These are phyloP conservation scores for Dactylellina parvicollis DNA, from an alignment of 2,329 filamentous ascomycete genomes.

Conservation along the genomic window DNA sequence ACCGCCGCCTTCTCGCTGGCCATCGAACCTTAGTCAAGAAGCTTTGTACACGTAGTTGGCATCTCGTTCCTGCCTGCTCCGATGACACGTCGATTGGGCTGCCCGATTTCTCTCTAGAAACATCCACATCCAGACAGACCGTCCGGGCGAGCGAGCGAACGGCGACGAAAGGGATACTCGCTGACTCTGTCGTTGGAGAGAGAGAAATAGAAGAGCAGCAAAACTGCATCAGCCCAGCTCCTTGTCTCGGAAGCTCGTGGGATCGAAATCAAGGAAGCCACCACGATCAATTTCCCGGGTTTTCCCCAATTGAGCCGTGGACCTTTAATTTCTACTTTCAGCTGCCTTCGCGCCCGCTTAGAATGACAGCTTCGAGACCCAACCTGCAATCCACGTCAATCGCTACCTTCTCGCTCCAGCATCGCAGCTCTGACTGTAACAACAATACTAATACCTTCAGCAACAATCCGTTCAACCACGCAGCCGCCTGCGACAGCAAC, in stretches of 20 bases:
- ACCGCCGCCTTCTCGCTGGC: slow-evolving; percentile 37
- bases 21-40: slow-evolving; percentile 21
- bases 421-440: slow-evolving; percentile 25
- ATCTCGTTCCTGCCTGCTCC: slow-evolving; percentile 38
- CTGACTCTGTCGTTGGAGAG: too few species aligned
- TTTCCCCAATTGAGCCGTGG: slow-evolving; percentile 38
- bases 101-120: slow-evolving; percentile 20
- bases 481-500: slow-evolving; percentile 39
- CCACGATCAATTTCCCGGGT: slow-evolving; percentile 15
- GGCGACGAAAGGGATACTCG: not conserved
- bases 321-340: slow-evolving; percentile 19
- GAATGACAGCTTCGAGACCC: slow-evolving; percentile 50
- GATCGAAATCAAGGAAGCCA: slow-evolving; percentile 15
- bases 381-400: slow-evolving; percentile 55
- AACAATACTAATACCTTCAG: not conserved
- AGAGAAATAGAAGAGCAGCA: not conserved
- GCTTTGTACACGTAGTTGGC: slow-evolving; percentile 51
- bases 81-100: slow-evolving; percentile 54
- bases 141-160: slow-evolving; percentile 15
- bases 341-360: slow-evolving; percentile 44
- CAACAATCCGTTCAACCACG: slow-evolving; percentile 22
- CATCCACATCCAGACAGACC: not conserved
- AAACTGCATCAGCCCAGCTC: slow-evolving; percentile 14
- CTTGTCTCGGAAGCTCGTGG: slow-evolving; percentile 36
- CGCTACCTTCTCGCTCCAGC: slow-evolving; percentile 39